A percentile compares a stretch with the other conserved stretches of the same genome.
Evolutionary conservation across 345 rosid genomes (phyloP).

Genomic region (Barbarea vulgaris): DNA sequence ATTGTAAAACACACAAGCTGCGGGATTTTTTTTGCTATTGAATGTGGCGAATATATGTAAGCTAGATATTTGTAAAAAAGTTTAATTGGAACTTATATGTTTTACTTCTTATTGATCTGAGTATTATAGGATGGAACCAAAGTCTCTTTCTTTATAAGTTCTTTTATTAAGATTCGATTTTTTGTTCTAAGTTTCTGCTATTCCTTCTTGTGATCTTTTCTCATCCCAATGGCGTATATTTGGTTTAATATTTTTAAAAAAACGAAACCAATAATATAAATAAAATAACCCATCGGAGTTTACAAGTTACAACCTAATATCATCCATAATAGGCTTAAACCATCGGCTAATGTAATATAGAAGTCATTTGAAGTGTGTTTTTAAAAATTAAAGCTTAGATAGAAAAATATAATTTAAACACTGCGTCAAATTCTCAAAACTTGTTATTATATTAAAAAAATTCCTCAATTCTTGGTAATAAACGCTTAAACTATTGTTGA

Average conservation of each 20-base stretch:
- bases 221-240: neutral
- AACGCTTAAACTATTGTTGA: neutral
- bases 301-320: neutral
- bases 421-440: constrained; percentile 12
- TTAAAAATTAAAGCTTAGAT: neutral
- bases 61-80: neutral
- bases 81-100: neutral
- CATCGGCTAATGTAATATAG: neutral
- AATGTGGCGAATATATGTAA: neutral
- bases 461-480: neutral
- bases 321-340: too few species aligned
- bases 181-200: neutral
- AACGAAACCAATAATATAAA: neutral
- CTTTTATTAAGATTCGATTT: neutral
- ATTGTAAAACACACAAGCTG: neutral
- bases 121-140: too few species aligned
- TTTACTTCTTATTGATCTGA: neutral
- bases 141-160: neutral
- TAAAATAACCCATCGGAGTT: neutral
- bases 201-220: neutral
- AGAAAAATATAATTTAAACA: neutral
- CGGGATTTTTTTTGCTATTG: neutral
- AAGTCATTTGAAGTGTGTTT: neutral
- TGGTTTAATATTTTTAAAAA: neutral
- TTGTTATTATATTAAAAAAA: neutral